These are phyloP conservation scores for Tolypocladium inflatum DNA, from an alignment of 2,329 filamentous ascomycete species.

Conservation along the genomic window DNA sequence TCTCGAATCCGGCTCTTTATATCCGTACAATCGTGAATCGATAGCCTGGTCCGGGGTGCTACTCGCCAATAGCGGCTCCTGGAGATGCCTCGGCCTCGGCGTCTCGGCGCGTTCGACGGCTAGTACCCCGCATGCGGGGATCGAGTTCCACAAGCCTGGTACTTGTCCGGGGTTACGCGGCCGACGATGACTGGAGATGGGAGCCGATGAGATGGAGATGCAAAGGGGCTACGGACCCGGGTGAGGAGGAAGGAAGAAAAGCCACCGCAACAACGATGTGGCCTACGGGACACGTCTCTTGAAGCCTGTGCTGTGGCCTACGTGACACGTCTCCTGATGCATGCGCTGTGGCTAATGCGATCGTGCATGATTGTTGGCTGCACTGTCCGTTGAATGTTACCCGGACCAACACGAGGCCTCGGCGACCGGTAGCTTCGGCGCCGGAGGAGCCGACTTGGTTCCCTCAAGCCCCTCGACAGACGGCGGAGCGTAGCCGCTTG, in stretches of 20 bases:
- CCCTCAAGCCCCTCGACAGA: no score
- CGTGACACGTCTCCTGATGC: not conserved
- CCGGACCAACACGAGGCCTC: not conserved
- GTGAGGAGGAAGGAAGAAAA: not conserved
- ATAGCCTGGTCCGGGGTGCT: not conserved
- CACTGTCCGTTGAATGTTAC: no score
- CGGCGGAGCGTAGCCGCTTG: no score
- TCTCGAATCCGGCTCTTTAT: not conserved
- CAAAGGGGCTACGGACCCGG: not conserved
- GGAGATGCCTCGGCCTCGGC: not conserved
- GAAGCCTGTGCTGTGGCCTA: no score
- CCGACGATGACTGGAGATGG: not conserved
- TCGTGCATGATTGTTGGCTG: no score
- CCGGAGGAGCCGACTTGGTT: not conserved
- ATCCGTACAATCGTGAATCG: not conserved
- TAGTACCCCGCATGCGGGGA: not conserved
- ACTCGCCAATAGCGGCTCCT: not conserved
- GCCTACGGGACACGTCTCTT: not conserved
- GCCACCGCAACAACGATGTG: not conserved
- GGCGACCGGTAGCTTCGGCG: not conserved
- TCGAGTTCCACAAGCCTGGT: no score
- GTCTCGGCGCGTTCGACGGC: not conserved
- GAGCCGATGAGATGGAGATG: not conserved
- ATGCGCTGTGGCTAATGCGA: no score
- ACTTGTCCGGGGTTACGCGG: not conserved